phyloP scores from a whole-genome alignment of 495 filamentous ascomycete genomes.

The Tuber calosporum region DNA sequence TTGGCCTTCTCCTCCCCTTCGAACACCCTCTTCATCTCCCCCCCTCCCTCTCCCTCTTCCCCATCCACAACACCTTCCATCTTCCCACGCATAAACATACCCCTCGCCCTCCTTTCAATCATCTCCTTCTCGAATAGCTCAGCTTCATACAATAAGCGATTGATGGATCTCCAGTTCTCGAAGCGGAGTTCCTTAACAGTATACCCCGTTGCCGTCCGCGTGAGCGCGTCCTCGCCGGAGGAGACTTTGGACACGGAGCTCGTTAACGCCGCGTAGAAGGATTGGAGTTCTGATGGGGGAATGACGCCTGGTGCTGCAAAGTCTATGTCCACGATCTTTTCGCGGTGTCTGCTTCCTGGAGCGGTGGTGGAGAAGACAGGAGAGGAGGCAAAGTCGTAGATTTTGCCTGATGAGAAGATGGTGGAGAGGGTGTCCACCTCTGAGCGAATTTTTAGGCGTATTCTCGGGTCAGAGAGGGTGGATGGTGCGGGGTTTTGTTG shows the following conservation, averaged over 20 bases:
- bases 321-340: conserved; percentile 24
- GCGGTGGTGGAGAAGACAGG: conserved; percentile 13
- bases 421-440: conserved; percentile 18
- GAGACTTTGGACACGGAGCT: conserved; percentile 14
- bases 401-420: conserved; percentile 24
- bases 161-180: conserved; percentile 40
- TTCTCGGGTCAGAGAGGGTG: not conserved
- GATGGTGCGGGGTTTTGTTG: not conserved
- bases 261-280: conserved; percentile 32
- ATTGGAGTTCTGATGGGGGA: conserved; percentile 25
- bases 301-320: conserved; percentile 14
- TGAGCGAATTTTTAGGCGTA: conserved; percentile 3
- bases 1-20: conserved; percentile 35
- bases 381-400: conserved; percentile 32
- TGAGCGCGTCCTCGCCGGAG: conserved; percentile 21
- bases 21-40: conserved; percentile 28
- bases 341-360: not conserved
- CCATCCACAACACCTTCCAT: not conserved
- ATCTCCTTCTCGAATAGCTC: conserved; percentile 26
- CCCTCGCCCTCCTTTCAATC: not conserved
- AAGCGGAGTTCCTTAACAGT: conserved; percentile 28
- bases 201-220: conserved; percentile 33
- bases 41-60: conserved; percentile 8
- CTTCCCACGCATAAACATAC: not conserved
- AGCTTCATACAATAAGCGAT: conserved; percentile 37